Conservation (phyloP, 1,139 yeast genomes). For the Protomyces macrosporus region DNA sequence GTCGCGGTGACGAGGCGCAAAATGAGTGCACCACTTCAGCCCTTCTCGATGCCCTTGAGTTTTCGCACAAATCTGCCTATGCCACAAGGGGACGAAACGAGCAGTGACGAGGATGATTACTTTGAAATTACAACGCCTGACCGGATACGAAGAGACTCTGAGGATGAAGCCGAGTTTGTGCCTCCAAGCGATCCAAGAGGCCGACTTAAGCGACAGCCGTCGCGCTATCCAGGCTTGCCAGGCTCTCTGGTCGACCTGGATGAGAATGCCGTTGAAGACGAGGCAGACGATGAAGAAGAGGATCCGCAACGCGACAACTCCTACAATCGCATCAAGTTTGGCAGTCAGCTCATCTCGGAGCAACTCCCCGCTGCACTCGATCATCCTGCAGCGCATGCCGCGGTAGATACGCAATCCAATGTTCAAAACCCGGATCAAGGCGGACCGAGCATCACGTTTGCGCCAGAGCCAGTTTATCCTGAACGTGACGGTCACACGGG, state of each 20-base stretch:
- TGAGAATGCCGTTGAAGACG: background rate
- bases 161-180: background rate
- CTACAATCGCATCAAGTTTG: background rate
- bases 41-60: conserved; percentile 9
- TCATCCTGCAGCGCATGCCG: background rate
- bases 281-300: background rate
- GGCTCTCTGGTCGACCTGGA: background rate
- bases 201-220: background rate
- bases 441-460: background rate
- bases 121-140: background rate
- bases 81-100: conserved; percentile 16
- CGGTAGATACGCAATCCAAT: background rate
- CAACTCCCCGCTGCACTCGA: background rate
- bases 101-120: conserved; percentile 4
- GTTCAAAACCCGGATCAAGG: background rate
- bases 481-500: background rate
- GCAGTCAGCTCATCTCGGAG: background rate
- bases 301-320: background rate
- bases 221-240: background rate
- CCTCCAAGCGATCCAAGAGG: background rate
- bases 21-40: conserved; percentile 1
- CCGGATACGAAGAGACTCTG: background rate
- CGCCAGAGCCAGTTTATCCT: background rate
- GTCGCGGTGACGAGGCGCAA: conserved; percentile 2
- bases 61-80: conserved; percentile 20